Base-by-base conservation (phyloP, 2,329 filamentous ascomycete species). In the Penicillium sp. region DNA sequence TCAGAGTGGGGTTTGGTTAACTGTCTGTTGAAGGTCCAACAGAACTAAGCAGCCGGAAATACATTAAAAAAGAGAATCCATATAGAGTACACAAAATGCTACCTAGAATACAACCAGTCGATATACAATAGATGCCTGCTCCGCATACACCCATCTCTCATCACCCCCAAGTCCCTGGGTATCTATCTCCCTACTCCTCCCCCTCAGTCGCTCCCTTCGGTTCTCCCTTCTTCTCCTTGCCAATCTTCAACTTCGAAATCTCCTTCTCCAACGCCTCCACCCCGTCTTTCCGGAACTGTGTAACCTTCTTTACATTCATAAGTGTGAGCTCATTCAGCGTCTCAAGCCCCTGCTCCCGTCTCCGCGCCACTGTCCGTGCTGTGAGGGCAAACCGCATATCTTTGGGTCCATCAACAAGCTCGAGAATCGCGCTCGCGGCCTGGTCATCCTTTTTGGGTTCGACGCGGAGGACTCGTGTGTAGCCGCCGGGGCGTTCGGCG, bases 331-430 rank as follows among this genome's bases (percentile, higher is more conserved):
- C 85, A 68, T 88, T 90, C 70, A 91, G 80, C 2, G 81, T 75
- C 56, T 86, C 83, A 45, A 87, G 84, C 15, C 87, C 79, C 63
- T 80, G 74, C 15, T 72, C 70, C 2, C 83, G 80, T 62, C 83
- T 74, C 30, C 88, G 84, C 48, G 91, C 92, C 7, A 98, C 84
- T 0, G 92, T 89, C 70, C 90, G 91, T 29, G 95, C 95, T 3
- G 93, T 97, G 86, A 98, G 89, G 71, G 92, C 92, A 80, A 97
- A 97, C 38, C 93, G 91, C 83, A 97, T 91, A 79, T 99, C 95
- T 76, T 90, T 91, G 38, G 93, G 92, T 41, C 94, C 93, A 78
- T 99, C 95, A 64, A 99, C 93, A 35, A 99, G 86, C 80, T 98
- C 93, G 52, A 99, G 88, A 66, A 99, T 93, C 23, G 95, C 94